Percentiles rank a stretch among this genome's conserved stretches.
These are phyloP conservation scores for Chrysosporium queenslandicum DNA, from an alignment of 2,329 filamentous ascomycete genomes.

Conservation along the genomic window DNA sequence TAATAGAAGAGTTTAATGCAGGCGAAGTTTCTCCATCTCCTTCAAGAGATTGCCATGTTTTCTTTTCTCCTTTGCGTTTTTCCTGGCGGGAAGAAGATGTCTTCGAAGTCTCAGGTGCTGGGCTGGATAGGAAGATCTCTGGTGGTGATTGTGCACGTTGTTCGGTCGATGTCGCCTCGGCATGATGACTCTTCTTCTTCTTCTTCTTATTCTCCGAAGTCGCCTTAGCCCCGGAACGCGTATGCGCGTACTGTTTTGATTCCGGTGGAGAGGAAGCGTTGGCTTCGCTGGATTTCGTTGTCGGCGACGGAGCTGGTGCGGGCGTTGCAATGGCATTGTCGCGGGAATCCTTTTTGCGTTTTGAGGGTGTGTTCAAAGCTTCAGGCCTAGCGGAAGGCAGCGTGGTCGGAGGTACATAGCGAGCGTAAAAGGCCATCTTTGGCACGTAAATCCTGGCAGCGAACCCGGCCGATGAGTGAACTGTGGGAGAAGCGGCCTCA, in stretches of 20 bases:
- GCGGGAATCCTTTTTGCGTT: background rate
- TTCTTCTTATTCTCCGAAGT: no score
- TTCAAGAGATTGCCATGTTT: constrained; percentile 7
- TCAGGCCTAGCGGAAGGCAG: background rate
- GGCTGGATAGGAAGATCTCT: background rate
- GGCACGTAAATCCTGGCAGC: no score
- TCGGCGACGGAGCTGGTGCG: background rate
- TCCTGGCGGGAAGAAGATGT: background rate
- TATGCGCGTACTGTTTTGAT: background rate
- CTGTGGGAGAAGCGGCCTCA: no score
- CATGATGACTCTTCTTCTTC: constrained; percentile 23
- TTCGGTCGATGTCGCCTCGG: background rate
- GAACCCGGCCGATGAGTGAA: no score
- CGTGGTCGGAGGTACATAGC: constrained; percentile 34
- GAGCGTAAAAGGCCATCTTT: constrained; percentile 40
- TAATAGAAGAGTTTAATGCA: constrained; percentile 20
- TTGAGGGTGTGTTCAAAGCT: background rate
- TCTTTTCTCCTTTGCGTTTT: constrained; percentile 11
- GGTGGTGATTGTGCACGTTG: background rate
- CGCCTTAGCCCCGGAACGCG: background rate
- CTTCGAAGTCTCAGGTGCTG: background rate
- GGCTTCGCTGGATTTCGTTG: background rate
- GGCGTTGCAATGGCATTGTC: background rate
- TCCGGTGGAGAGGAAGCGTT: constrained; percentile 17
- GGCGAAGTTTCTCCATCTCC: constrained; percentile 25